These are phyloP conservation scores for Hericium rajendrae DNA, from an alignment of 768 basidiomycete genomes.

Conservation along the genomic window DNA sequence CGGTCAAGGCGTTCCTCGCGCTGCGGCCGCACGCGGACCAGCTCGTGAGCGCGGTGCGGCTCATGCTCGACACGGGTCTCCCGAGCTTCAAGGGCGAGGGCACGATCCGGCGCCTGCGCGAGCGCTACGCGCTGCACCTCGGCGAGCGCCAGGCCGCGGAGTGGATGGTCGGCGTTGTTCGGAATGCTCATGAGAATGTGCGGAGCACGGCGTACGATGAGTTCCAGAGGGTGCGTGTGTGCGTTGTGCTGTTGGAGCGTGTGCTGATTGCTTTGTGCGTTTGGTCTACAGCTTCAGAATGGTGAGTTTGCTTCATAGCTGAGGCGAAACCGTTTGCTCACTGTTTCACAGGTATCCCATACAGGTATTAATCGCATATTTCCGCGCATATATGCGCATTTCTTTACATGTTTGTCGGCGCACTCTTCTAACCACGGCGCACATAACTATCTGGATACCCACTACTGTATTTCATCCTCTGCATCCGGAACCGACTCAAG, in stretches of 20 bases:
- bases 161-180: slow-evolving; percentile 81
- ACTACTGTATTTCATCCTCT: too few species aligned
- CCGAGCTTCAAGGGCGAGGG: slow-evolving; percentile 96
- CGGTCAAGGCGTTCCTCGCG: slow-evolving; percentile 93
- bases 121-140: slow-evolving; percentile 76
- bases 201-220: slow-evolving; percentile 92
- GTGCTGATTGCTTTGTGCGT: slow-evolving; percentile 1
- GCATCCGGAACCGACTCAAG: too few species aligned
- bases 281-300: slow-evolving; percentile 33
- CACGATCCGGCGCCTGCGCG: slow-evolving; percentile 79
- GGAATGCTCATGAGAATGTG: slow-evolving; percentile 92
- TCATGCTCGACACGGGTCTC: slow-evolving; percentile 92
- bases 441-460: too few species aligned
- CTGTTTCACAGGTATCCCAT: slow-evolving; percentile 9
- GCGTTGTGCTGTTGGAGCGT: not conserved
- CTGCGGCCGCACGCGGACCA: slow-evolving; percentile 92
- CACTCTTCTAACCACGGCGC: too few species aligned
- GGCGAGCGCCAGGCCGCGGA: slow-evolving; percentile 90
- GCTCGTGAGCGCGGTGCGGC: slow-evolving; percentile 74
- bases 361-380: slow-evolving; percentile 1
- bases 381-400: too few species aligned
- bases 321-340: not conserved
- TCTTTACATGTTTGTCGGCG: too few species aligned
- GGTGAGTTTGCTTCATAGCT: slow-evolving; percentile 21
- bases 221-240: slow-evolving; percentile 70